A percentile compares a stretch with the other conserved stretches of the same genome.
Conservation (phyloP, 305 asterid genomes). For the Fraxinus sp. region DNA sequence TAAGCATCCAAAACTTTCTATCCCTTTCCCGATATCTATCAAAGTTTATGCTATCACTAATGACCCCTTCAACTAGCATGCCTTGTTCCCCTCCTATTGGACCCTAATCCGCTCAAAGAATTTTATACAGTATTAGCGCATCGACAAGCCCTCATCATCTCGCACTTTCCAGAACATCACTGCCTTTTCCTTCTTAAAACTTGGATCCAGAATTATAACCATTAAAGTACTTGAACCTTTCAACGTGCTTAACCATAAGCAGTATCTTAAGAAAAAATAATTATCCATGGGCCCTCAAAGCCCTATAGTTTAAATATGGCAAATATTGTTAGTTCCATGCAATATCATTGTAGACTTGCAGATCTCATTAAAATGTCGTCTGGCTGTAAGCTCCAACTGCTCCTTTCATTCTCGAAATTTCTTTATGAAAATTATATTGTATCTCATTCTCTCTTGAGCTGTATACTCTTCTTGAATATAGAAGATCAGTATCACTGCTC, state of each 20-base stretch:
- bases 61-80: background rate
- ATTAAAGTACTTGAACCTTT: background rate
- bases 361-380: background rate
- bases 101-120: background rate
- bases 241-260: conserved; percentile 2
- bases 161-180: background rate
- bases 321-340: background rate
- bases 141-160: background rate
- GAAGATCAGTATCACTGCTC: background rate
- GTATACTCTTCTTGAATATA: background rate
- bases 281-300: background rate
- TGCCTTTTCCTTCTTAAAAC: background rate
- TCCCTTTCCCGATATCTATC: background rate
- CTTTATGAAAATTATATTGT: background rate
- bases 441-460: background rate
- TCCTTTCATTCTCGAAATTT: background rate
- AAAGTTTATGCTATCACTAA: background rate
- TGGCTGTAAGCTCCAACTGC: background rate
- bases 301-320: background rate
- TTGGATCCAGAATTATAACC: background rate
- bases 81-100: background rate
- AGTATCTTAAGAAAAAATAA: background rate
- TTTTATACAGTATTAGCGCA: background rate
- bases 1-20: background rate
- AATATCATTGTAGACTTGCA: background rate